Base-by-base conservation (phyloP, 805 yeast genomes). In the Cyberlindnera maclurae region DNA sequence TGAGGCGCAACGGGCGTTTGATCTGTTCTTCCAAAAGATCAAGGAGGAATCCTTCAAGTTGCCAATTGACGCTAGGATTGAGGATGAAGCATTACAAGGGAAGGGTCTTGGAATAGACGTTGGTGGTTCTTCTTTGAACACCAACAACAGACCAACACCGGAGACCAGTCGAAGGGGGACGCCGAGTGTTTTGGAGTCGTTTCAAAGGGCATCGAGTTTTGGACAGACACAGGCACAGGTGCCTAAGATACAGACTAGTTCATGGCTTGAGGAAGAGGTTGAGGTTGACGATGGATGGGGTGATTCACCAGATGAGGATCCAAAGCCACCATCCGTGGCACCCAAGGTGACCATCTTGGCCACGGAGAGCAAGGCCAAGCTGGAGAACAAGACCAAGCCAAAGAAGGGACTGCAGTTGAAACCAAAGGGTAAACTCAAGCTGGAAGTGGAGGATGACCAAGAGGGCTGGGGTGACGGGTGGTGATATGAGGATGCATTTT, bases 1-100 rank as follows among this genome's bases (percentile, higher is more conserved):
- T 0, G 84, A 82, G 52, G 95, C 96, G 0, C 75, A 75, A 48
- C 60, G 68, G 33, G 71, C 87, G 0, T 78, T 90, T 46, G 78
- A 80, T 20, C 41, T 70, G 20, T 82, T 84, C 52, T 64, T 82
- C 52, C 59, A 55, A 4, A 77, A 74, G 47, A 70, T 83, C 39
- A 67, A 70, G 34, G 52, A 50, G 4, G 79, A 70, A 33, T 71
- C 75, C 6, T 45, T 66, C 2, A 57, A 57, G 18, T 45, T 59
- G 18, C 60, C 70, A 30, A 44, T 45, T 7, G 59, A 55, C 31
- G 57, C 55, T 16, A 54, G 51, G 11, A 51, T 55, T 1, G 45
- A 55, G 24, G 49, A 52, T 9, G 50, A 54, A 33, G 56, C 50
- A 15, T 43, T 57, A 10, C 40, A 41, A 1, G 50, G 44, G 34